A percentile compares a stretch with the other conserved stretches of the same genome.
Conservation (phyloP, 768 basidiomycete genomes). For the Psilocybe azurescens region DNA sequence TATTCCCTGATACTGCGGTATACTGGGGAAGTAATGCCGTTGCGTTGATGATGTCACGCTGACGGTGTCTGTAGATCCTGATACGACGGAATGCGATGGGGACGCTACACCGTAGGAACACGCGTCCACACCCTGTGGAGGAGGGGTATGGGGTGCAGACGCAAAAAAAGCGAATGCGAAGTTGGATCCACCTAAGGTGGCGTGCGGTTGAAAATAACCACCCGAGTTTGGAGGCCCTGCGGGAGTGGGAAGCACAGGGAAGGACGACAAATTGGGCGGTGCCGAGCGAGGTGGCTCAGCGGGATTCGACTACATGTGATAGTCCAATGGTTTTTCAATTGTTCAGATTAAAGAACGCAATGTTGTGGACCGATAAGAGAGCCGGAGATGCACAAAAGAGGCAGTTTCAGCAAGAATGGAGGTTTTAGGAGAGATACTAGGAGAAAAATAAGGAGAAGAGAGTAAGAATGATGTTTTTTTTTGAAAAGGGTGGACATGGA, state of each 20-base stretch:
- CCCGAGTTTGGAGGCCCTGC: too few species aligned
- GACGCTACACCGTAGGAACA: slow-evolving; percentile 15
- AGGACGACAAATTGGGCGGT: slow-evolving; percentile 14
- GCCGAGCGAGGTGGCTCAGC: slow-evolving; percentile 17
- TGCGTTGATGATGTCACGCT: neutral
- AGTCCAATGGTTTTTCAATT: too few species aligned
- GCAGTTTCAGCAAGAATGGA: too few species aligned
- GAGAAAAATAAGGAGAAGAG: slow-evolving; percentile 7
- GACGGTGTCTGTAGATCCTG: slow-evolving; percentile 1
- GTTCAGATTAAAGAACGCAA: too few species aligned
- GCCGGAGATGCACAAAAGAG: slow-evolving; percentile 17
- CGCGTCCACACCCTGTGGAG: slow-evolving; percentile 7
- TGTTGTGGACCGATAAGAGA: too few species aligned
- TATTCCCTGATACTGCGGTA: slow-evolving; percentile 16
- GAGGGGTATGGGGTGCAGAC: too few species aligned
- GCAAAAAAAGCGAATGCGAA: too few species aligned
- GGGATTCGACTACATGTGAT: slow-evolving; percentile 5
- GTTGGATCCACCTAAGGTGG: neutral
- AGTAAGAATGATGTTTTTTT: too few species aligned
- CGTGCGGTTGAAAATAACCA: slow-evolving; percentile 5
- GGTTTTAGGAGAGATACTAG: slow-evolving; percentile 16
- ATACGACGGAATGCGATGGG: slow-evolving; percentile 13
- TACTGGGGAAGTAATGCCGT: slow-evolving; percentile 9
- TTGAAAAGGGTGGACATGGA: slow-evolving; percentile 4
- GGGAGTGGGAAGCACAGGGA: slow-evolving; percentile 9